Percentiles rank a stretch among this genome's conserved stretches.
Conservation (phyloP, 176 grass and related monocot genomes). For the Tillandsia leiboldiana region DNA sequence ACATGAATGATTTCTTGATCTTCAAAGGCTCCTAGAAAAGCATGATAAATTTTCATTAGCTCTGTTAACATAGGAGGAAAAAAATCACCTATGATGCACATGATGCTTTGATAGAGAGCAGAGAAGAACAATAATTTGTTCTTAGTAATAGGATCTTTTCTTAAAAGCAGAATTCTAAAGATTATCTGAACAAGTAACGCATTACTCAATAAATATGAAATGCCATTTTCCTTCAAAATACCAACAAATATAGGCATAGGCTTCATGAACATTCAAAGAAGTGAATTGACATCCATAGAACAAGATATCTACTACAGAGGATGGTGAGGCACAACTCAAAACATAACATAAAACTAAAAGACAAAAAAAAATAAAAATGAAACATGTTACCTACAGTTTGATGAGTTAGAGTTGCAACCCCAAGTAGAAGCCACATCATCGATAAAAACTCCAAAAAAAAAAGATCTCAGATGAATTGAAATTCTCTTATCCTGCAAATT, state of each 20-base stretch:
- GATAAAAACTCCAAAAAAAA: neutral
- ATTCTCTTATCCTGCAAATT: neutral
- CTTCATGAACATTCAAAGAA: neutral
- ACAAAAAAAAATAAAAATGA: no score
- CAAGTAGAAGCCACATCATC: neutral
- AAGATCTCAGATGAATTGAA: neutral
- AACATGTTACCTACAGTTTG: neutral
- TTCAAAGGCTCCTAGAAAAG: conserved; percentile 87
- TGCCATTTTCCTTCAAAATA: no score
- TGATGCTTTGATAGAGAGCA: no score
- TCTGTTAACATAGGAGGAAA: neutral
- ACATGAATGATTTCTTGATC: conserved; percentile 87
- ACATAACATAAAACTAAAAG: no score
- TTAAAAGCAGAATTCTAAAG: no score
- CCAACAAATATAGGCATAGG: no score
- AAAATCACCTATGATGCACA: no score
- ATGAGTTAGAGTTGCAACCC: neutral
- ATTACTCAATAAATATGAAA: no score
- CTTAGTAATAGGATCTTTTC: no score
- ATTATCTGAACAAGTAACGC: no score
- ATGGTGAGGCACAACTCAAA: no score
- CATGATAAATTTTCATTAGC: neutral
- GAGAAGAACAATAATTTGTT: no score
- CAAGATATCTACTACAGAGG: neutral
- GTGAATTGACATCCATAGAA: neutral